phyloP scores from a whole-genome alignment of 2,329 filamentous ascomycete species.

The Diatrype stigma region DNA sequence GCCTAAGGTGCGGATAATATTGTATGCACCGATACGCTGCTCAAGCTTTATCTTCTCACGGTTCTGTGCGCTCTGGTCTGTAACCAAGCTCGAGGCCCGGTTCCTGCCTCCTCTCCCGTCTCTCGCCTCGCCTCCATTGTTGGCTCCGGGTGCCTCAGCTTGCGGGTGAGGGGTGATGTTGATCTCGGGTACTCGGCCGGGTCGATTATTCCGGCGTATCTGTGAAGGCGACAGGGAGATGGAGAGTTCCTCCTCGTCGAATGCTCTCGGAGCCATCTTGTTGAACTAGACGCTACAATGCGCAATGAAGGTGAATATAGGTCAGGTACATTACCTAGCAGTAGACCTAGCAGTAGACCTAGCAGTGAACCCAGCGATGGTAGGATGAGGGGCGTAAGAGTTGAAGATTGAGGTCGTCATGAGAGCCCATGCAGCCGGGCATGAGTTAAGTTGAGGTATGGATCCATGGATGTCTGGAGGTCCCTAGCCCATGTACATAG shows the following conservation, averaged over 20 bases:
- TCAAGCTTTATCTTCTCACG: conserved; percentile 58
- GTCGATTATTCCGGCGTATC: conserved; percentile 50
- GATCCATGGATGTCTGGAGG: too few species aligned
- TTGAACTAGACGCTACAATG: not conserved
- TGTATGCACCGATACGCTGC: conserved; percentile 88
- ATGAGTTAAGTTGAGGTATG: too few species aligned
- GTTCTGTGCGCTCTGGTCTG: conserved; percentile 29
- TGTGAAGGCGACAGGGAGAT: conserved; percentile 67
- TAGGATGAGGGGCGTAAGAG: too few species aligned
- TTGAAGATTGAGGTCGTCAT: too few species aligned
- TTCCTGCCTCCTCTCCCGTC: conserved; percentile 5
- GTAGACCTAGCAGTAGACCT: too few species aligned
- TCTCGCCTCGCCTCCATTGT: conserved; percentile 19
- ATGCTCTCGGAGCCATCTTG: conserved; percentile 50
- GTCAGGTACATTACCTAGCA: too few species aligned
- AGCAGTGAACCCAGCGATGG: too few species aligned
- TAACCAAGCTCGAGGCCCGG: conserved; percentile 14
- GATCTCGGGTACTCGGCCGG: conserved; percentile 30
- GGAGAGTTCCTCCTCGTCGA: conserved; percentile 80
- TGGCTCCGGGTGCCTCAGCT: conserved; percentile 28
- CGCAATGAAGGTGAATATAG: too few species aligned
- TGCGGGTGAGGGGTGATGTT: conserved; percentile 27
- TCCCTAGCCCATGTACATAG: too few species aligned
- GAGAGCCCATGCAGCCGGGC: too few species aligned
- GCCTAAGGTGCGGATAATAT: conserved; percentile 82